Percentiles rank a stretch among this genome's conserved stretches.
These are phyloP conservation scores for Apiospora marii DNA, from an alignment of 2,329 filamentous ascomycete genomes.

Conservation along the genomic window DNA sequence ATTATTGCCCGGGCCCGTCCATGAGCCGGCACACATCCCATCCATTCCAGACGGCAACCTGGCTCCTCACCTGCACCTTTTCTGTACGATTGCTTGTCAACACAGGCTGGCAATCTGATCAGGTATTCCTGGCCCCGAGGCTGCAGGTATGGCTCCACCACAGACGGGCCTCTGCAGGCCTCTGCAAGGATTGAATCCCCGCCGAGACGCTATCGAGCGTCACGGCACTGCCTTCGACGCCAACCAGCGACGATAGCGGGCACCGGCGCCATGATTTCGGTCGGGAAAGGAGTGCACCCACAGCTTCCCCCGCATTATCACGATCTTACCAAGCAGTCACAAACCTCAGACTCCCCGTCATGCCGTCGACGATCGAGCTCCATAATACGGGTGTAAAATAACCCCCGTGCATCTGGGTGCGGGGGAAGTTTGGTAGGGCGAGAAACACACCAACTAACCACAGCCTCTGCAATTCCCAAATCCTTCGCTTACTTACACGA, in stretches of 20 bases:
- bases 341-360: not conserved
- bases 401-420: conserved; percentile 1
- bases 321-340: not conserved
- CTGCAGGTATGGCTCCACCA: not conserved
- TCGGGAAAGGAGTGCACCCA: not conserved
- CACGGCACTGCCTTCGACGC: not conserved
- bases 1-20: conserved; percentile 11
- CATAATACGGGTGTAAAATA: conserved; percentile 17
- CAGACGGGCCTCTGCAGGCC: not conserved
- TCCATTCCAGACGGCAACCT: not conserved
- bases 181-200: not conserved
- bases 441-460: not conserved
- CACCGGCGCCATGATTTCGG: not conserved
- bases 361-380: not conserved
- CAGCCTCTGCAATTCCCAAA: not conserved
- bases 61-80: not conserved
- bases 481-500: conserved; percentile 12
- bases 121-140: not conserved
- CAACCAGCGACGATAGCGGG: not conserved
- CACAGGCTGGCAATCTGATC: not conserved
- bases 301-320: conserved; percentile 8
- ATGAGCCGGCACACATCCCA: not conserved
- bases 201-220: not conserved
- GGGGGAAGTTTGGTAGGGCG: not conserved
- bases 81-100: not conserved